Base-by-base conservation (phyloP, 352 stramenopile species). In the Phytophthora foliorum region DNA sequence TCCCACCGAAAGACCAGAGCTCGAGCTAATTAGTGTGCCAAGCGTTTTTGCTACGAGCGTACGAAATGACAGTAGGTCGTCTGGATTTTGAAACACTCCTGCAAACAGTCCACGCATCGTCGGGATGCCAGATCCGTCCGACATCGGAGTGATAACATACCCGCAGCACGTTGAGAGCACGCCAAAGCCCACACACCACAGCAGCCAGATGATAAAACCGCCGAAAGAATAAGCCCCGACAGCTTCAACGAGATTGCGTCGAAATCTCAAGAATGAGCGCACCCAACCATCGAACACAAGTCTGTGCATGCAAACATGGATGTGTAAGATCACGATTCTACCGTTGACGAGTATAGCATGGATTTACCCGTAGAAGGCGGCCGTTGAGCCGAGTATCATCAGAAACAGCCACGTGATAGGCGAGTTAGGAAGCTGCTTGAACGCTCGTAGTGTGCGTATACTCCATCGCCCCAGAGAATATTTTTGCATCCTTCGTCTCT, bases 21-120 rank as follows among this genome's bases (percentile, higher is more conserved):
- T 87, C 1, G 82, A 91, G 7, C 82, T 77, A 24, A 94, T 70
- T 1, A 94, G 60, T 0, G 88, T 95, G 7, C 86, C 81, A 24
- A 93, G 58, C 1, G 84, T 93, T 46, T 89, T 88, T 2, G 82
- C 86, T 3, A 93, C 54, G 44, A 95, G 84, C 17, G 88, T 92
- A 27, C 70, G 67, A 36, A 92, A 78, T 3, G 83, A 93, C 34
- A 95, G 62, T 0, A 91, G 74, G 14, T 93, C 82, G 1, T 66
- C 75, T 11, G 84, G 86, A 56, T 92, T 92, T 60, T 94, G 86
- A 54, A 89, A 91, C 9, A 92, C 82, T 17, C 88, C 88, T 7
- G 88, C 86, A 31, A 93, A 92, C n/a, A 95, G 74, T 22, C 84
- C 88, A 16, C 86, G 84, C 86, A 95, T 94, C 6, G 80, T 86